These are phyloP conservation scores for Fereydounia khargensis DNA, from an alignment of 1,284 basidiomycete species.

Conservation along the genomic window DNA sequence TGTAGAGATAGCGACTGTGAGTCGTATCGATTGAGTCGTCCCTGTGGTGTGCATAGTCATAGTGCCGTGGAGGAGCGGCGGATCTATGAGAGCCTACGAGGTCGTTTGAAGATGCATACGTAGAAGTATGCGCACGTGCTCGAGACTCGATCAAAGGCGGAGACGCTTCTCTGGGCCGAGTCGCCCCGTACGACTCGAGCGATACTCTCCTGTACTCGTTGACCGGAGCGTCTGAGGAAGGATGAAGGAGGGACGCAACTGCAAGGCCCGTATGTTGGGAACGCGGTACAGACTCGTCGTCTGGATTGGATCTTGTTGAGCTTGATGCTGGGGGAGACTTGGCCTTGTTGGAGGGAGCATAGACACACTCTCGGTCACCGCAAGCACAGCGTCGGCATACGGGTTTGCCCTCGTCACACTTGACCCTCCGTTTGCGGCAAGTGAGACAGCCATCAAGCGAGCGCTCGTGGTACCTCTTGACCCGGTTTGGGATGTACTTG, in stretches of 20 bases:
- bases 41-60: no score
- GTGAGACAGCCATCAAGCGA: constrained; percentile 25
- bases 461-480: constrained; percentile 30
- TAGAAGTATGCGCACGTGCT: no score
- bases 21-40: no score
- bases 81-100: neutral
- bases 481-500: constrained; percentile 21
- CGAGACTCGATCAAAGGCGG: no score
- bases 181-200: neutral
- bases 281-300: neutral
- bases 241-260: constrained; percentile 16
- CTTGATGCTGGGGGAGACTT: neutral
- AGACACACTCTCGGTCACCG: constrained; percentile 24
- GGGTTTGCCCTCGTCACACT: constrained; percentile 25
- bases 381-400: constrained; percentile 19
- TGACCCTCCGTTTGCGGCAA: constrained; percentile 26
- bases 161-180: no score
- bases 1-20: no score
- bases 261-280: constrained; percentile 4
- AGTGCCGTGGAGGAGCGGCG: neutral
- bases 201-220: neutral
- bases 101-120: neutral
- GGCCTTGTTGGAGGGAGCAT: neutral
- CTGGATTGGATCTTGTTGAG: neutral
- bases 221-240: neutral